Conservation (phyloP, 192 early-diverging fungal species). For the Martensiomyces pterosporus region DNA sequence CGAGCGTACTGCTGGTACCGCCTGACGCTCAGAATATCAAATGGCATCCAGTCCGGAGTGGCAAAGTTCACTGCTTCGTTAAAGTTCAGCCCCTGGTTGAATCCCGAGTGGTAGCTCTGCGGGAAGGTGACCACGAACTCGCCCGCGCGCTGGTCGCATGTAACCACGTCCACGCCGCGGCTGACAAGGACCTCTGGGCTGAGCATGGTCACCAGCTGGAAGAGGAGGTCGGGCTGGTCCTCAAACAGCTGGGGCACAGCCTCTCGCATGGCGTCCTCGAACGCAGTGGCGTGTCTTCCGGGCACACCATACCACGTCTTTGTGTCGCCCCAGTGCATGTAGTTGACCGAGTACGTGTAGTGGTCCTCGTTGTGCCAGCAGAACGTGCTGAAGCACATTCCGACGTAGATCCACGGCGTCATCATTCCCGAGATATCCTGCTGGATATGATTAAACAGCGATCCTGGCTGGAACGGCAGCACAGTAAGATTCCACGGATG, state of each 20-base stretch:
- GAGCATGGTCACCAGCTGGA: conserved; percentile 92
- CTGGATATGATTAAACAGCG: conserved; percentile 82
- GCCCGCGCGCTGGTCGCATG: conserved; percentile 83
- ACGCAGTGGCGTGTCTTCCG: conserved; percentile 67
- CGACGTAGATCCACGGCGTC: conserved; percentile 96
- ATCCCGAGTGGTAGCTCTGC: conserved; percentile 90
- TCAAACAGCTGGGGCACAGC: conserved; percentile 86
- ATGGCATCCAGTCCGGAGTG: conserved; percentile 83
- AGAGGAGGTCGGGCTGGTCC: conserved; percentile 84
- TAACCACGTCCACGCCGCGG: conserved; percentile 72
- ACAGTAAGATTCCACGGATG: conserved; percentile 88
- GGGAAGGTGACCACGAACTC: conserved; percentile 96
- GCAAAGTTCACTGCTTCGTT: conserved; percentile 98
- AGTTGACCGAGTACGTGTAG: conserved; percentile 95
- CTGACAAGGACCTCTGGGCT: conserved; percentile 68
- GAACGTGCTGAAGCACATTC: conserved; percentile 93
- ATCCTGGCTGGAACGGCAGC: conserved; percentile 74
- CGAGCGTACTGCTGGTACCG: conserved; percentile 77
- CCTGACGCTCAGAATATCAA: conserved; percentile 71
- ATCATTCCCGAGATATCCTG: conserved; percentile 97
- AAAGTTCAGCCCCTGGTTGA: conserved; percentile 98
- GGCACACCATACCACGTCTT: conserved; percentile 99
- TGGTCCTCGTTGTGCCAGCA: conserved; percentile 99
- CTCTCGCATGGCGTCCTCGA: conserved; percentile 78
- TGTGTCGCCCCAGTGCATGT: conserved; percentile 92